These are phyloP conservation scores for Calonectria leucothoes DNA, from an alignment of 2,329 filamentous ascomycete species.

Conservation along the genomic window DNA sequence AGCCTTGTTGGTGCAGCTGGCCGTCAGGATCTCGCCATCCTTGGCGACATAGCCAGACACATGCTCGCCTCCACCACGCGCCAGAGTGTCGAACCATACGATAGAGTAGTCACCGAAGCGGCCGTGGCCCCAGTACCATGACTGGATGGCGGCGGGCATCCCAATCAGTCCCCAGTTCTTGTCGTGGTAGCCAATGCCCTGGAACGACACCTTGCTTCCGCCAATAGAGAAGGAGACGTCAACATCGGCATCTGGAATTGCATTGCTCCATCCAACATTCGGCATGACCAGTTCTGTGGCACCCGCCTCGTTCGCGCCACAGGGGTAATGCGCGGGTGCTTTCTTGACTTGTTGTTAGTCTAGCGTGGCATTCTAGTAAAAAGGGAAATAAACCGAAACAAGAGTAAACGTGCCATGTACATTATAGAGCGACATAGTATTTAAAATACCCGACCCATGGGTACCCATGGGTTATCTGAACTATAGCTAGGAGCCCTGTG, in stretches of 20 bases:
- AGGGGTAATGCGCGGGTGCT: constrained; percentile 3
- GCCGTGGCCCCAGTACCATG: constrained; percentile 60
- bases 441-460: too few relatives aligned
- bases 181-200: constrained; percentile 56
- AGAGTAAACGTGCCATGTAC: neutral
- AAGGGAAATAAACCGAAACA: neutral
- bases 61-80: constrained; percentile 38
- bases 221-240: neutral
- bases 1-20: neutral
- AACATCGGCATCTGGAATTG: neutral
- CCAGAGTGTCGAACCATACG: constrained; percentile 55
- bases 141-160: constrained; percentile 35
- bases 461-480: too few relatives aligned
- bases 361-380: neutral
- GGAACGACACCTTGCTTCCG: neutral
- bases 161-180: constrained; percentile 58
- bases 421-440: too few relatives aligned
- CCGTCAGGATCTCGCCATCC: neutral
- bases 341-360: neutral
- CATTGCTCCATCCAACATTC: neutral
- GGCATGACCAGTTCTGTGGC: neutral
- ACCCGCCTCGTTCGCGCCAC: neutral
- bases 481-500: too few relatives aligned
- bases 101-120: constrained; percentile 54
- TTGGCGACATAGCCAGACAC: neutral